Evolutionary conservation across 2,329 filamentous ascomycete genomes (phyloP).

Genomic region (Alternaria arbusti): DNA sequence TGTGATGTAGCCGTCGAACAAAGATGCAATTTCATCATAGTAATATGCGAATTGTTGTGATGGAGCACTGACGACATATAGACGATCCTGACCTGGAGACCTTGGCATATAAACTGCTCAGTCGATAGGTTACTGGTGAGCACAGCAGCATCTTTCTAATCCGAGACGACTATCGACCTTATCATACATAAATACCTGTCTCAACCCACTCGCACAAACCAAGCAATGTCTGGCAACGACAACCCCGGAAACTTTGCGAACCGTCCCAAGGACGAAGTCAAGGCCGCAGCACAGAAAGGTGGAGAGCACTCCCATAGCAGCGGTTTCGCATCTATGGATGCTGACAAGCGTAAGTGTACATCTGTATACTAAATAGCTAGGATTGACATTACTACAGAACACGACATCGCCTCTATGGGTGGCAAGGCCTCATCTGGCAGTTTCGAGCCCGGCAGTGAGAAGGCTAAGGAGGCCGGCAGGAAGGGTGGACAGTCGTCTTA

Average conservation of each 20-base stretch:
- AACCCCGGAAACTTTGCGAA: conserved; percentile 61
- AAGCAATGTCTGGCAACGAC: conserved; percentile 45
- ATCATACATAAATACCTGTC: background rate
- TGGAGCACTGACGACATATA: background rate
- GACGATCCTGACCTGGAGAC: background rate
- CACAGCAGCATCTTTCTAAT: background rate
- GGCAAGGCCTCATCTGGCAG: conserved; percentile 61
- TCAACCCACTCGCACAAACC: background rate
- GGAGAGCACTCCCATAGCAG: conserved; percentile 47
- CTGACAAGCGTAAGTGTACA: conserved; percentile 39
- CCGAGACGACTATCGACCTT: background rate
- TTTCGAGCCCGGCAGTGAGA: conserved; percentile 61
- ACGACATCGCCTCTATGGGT: conserved; percentile 63
- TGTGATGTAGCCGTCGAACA: background rate
- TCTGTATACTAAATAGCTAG: background rate
- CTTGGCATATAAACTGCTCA: background rate
- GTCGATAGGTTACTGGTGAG: background rate
- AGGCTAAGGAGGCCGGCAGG: conserved; percentile 60
- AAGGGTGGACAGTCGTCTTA: conserved; percentile 55
- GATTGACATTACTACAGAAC: conserved; percentile 40
- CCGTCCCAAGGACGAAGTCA: conserved; percentile 55
- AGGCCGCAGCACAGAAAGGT: conserved; percentile 54
- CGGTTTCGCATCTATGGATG: conserved; percentile 48
- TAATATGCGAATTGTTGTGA: background rate
- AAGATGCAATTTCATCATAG: background rate